Evolutionary conservation across 2,329 filamentous ascomycete species (phyloP).

Genomic region (Periconia digitata): DNA sequence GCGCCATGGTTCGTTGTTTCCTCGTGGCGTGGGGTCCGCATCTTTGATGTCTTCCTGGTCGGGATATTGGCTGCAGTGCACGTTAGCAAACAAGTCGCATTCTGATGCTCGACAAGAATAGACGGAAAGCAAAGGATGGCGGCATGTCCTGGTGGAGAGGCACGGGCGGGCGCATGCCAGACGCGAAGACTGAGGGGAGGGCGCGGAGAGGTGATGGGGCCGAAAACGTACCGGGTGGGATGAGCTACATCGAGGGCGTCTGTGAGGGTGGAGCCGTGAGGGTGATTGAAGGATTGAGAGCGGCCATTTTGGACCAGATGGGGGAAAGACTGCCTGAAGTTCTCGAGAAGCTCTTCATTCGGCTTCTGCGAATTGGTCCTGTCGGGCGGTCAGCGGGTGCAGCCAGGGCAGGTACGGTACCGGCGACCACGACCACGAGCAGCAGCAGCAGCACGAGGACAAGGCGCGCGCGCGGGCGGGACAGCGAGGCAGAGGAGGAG

Average conservation of each 20-base stretch:
- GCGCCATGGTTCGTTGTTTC: constrained; percentile 77
- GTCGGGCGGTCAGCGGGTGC: constrained; percentile 23
- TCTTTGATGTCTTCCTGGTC: constrained; percentile 64
- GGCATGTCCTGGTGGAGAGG: neutral
- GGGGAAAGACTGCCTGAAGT: constrained; percentile 82
- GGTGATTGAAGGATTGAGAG: constrained; percentile 46
- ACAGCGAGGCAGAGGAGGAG: constrained; percentile 3
- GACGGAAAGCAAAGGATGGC: neutral
- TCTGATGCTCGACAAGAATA: no score
- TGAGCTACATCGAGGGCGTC: constrained; percentile 52
- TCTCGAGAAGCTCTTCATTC: constrained; percentile 77
- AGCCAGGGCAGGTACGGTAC: constrained; percentile 5
- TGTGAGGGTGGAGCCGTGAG: constrained; percentile 49
- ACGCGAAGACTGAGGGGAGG: constrained; percentile 7
- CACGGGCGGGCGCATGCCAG: neutral
- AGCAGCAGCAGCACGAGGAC: constrained; percentile 2
- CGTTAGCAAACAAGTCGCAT: neutral
- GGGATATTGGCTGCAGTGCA: constrained; percentile 44
- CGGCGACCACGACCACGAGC: constrained; percentile 18
- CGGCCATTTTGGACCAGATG: constrained; percentile 54
- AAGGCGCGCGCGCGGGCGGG: constrained; percentile 2
- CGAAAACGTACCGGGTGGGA: constrained; percentile 46
- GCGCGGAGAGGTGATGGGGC: constrained; percentile 8
- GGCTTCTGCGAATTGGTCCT: constrained; percentile 84
- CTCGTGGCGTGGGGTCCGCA: constrained; percentile 79